Percentiles rank a stretch among this genome's conserved stretches.
Evolutionary conservation across 306 rosid genomes (phyloP).

Genomic region (Pueraria montana): DNA sequence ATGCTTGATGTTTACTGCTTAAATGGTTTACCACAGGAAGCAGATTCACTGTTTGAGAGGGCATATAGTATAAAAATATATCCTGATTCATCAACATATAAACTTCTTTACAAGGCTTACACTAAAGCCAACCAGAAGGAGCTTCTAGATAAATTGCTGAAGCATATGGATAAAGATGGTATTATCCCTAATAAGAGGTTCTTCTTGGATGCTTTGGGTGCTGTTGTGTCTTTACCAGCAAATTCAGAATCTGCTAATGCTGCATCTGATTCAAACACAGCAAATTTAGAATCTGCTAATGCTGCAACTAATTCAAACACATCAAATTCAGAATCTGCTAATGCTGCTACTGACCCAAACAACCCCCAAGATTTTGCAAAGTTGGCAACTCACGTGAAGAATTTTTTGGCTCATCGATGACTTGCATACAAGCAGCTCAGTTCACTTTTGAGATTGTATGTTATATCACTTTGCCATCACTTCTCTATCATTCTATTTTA

Average conservation of each 20-base stretch:
- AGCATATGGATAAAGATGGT: constrained; percentile 87
- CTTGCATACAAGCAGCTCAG: constrained; percentile 21
- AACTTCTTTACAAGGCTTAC: constrained; percentile 91
- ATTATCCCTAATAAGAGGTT: constrained; percentile 89
- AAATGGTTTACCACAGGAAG: constrained; percentile 87
- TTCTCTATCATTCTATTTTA: constrained; percentile 17
- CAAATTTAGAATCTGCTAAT: constrained; percentile 51
- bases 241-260: constrained; percentile 54
- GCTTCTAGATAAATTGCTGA: constrained; percentile 74
- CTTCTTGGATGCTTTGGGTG: constrained; percentile 87
- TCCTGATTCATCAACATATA: constrained; percentile 81
- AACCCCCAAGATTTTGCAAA: constrained; percentile 44
- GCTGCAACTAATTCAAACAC: constrained; percentile 50
- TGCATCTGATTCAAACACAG: constrained; percentile 50
- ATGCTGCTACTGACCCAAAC: constrained; percentile 46
- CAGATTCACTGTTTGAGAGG: constrained; percentile 68
- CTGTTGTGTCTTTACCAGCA: constrained; percentile 65
- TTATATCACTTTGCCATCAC: constrained; percentile 34
- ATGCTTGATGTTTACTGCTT: constrained; percentile 95
- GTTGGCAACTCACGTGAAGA: constrained; percentile 39
- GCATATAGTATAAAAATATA: constrained; percentile 58
- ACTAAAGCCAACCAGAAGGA: constrained; percentile 84
- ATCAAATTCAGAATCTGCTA: not conserved
- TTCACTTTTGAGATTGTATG: constrained; percentile 39
- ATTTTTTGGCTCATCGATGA: not conserved